Conservation (phyloP, 2,329 filamentous ascomycete species). For the Colletotrichum australisinense region DNA sequence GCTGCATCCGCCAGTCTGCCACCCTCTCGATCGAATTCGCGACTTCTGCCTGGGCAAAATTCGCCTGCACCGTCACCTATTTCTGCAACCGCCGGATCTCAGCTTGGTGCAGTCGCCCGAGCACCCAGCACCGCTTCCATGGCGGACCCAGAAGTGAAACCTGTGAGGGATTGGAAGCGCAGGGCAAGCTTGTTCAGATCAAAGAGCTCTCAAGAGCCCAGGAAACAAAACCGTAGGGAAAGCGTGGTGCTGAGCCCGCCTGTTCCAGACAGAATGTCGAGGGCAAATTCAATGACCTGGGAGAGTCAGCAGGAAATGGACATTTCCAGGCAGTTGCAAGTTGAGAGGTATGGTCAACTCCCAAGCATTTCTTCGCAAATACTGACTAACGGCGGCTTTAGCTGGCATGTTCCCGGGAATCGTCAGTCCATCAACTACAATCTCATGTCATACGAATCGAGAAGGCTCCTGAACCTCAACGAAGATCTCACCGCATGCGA, state of each 20-base stretch:
- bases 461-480: constrained; percentile 53
- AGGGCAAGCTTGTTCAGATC: constrained; percentile 35
- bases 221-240: constrained; percentile 17
- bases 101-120: neutral
- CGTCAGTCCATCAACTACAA: constrained; percentile 57
- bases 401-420: constrained; percentile 45
- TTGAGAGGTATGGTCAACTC: constrained; percentile 29
- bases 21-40: constrained; percentile 31
- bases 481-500: constrained; percentile 47
- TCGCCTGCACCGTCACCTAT: constrained; percentile 22
- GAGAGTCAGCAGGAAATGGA: constrained; percentile 35
- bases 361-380: neutral
- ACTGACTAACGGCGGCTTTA: constrained; percentile 38
- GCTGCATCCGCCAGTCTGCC: constrained; percentile 42
- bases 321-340: constrained; percentile 35
- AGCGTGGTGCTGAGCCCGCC: constrained; percentile 15
- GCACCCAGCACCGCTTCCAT: neutral
- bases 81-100: constrained; percentile 11
- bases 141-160: constrained; percentile 11
- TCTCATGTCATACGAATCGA: constrained; percentile 57
- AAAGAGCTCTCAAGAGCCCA: constrained; percentile 34
- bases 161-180: constrained; percentile 33
- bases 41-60: neutral
- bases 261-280: constrained; percentile 30
- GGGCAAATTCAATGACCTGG: constrained; percentile 37